Base-by-base conservation (phyloP, 345 rosid genomes). In the Acer yangbiense region DNA sequence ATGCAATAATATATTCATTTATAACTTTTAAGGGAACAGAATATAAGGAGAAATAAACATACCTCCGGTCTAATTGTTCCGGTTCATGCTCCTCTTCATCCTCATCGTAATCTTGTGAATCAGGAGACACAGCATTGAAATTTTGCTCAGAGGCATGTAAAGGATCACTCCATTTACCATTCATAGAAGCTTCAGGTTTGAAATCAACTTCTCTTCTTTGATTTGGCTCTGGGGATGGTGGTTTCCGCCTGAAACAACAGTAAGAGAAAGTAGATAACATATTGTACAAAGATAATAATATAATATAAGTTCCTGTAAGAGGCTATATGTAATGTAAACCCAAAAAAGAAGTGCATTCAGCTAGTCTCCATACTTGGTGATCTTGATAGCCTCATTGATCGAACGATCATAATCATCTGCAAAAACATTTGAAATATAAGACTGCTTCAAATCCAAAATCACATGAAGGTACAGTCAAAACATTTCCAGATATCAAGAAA, bases 401-500 rank as follows among this genome's bases (percentile, higher is more conserved):
- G 99, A 94, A 79, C 92, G 91, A 77, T 97, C 99, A 85, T 91
- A 97, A 86, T 93, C 99, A 90, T 97, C 99, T 97, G 96, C 93
- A 87, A 81, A 76, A 84, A 44, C 35, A 79, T 25, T 82, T 50
- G 54, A 60, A 23, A 74, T 58, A 54, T 65, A 54, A 75, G 75
- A 65, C 14, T 75, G 68, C 46, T 18, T 39, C 10, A 11, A 16
- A 18, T 44, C 44, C 4, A 54, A 27, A 6, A 16, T 35, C 25
- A 44, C 9, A 69, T 46, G 58, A 21, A 7, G 50, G 25, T 18
- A 5, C 50, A 69, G 35, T 46, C n/a, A 50, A 48, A 69, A 69
- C 35, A 69, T 46, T 48, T 27, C 73, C 58, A 2, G 20, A 69
- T 23, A 35, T 35, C 39, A 35, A 35, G 39, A 35, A 35, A 35